Conservation (phyloP, 1,284 basidiomycete species). For the Trichosporon asahii region DNA sequence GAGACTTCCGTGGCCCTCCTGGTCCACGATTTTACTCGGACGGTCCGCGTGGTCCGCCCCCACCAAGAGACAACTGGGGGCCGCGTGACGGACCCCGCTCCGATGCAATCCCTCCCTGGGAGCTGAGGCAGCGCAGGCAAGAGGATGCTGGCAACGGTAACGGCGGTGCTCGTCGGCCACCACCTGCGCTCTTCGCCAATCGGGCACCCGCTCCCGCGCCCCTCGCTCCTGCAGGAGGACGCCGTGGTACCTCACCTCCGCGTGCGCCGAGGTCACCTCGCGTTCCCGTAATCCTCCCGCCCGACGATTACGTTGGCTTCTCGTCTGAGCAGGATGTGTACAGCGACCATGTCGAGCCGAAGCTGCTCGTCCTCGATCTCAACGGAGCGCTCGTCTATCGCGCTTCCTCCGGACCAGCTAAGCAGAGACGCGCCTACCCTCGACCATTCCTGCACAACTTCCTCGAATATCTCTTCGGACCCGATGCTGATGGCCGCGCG, state of each 20-base stretch:
- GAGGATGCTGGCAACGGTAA: background rate
- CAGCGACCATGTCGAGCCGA: conserved; percentile 20
- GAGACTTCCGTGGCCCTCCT: background rate
- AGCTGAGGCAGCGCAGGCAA: background rate
- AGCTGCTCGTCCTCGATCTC: conserved; percentile 49
- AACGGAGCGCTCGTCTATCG: conserved; percentile 50
- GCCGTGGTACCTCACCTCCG: background rate
- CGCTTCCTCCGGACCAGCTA: conserved; percentile 14
- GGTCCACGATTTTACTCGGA: conserved; percentile 1
- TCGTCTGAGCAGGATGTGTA: conserved; percentile 9
- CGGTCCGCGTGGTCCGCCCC: background rate
- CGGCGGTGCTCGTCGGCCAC: background rate
- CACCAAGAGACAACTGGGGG: background rate
- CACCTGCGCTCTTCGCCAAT: background rate
- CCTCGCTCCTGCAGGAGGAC: background rate
- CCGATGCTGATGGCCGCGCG: conserved; percentile 28
- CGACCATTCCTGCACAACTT: conserved; percentile 47
- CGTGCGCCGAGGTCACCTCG: background rate
- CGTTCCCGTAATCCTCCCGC: conserved; percentile 1
- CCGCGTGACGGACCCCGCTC: background rate
- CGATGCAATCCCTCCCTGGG: background rate
- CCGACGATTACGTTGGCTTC: conserved; percentile 11
- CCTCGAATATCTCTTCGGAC: conserved; percentile 46
- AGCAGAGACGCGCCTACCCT: conserved; percentile 28
- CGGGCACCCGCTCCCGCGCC: background rate